Base-by-base conservation (phyloP, 2,329 filamentous ascomycete genomes). In the Pseudopyrenochaeta lycopersici region DNA sequence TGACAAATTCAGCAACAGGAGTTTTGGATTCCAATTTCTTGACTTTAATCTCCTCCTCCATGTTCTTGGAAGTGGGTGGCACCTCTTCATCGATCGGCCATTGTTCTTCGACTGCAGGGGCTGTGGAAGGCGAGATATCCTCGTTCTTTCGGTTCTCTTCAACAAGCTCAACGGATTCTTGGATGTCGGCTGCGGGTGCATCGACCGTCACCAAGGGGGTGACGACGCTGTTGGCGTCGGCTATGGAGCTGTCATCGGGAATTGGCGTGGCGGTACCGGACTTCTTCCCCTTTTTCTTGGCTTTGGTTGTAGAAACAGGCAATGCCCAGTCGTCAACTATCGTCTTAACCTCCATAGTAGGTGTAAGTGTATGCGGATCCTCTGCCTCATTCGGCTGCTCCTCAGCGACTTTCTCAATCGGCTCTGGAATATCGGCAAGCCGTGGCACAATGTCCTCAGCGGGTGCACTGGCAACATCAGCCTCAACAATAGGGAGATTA, bases 261-360 rank as follows among this genome's bases (percentile, higher is more conserved):
- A 40, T 21, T 30, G 62, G 61, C 21, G 60, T 62, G 17, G 41
- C 39, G 14, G 42, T 17, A 10, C 42, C 58, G n/a, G 61, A 60
- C 29, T 64, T 61, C 48, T 69, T 72, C 18, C 53, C 60, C 56
- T 68, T 70, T 60, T 69, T 71, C 31, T 56, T 64, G 35, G 53
- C 62, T 39, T 71, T 71, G 51, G 63, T 63, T 30, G 58, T 64
- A 10, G 63, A 63, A 3, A 40, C 33, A 1, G 59, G 46, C 9
- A 49, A 21, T 4, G 30, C 45, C 6, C 44, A 54, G 5, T 63
- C 56, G 3, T 58, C 58, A 0, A 38, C 11, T 12, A 39, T 23
- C 20, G 51, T 39, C 18, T 58, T 54, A 7, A 20, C 27, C 3
- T 46, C 42, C 31, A 31, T 32, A 1, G 41, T 48, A 35, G 63